Conservation (phyloP, 2,329 filamentous ascomycete species). For the Ceratocystis destructans region DNA sequence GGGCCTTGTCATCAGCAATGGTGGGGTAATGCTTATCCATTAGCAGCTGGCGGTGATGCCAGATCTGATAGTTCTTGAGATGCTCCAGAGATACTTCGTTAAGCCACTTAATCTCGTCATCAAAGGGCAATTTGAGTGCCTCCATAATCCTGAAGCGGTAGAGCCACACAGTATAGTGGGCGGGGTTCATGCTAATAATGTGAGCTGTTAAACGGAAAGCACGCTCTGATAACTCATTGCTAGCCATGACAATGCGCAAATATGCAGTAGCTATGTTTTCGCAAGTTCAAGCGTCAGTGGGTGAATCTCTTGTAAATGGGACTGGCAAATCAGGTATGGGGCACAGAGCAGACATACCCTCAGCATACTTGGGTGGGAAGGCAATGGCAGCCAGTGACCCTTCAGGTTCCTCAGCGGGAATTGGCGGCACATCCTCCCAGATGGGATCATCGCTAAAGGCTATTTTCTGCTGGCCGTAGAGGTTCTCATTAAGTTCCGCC, state of each 20-base stretch:
- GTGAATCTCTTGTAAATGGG: background rate
- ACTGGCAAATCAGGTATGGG: constrained; percentile 15
- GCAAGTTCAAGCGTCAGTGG: background rate
- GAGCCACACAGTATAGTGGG: constrained; percentile 97
- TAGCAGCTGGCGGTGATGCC: constrained; percentile 59
- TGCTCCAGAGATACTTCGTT: constrained; percentile 69
- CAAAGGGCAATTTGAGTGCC: constrained; percentile 48
- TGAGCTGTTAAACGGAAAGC: constrained; percentile 72
- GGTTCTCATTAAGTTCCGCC: constrained; percentile 36
- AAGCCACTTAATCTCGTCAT: constrained; percentile 70
- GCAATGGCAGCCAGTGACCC: constrained; percentile 82
- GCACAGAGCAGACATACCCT: constrained; percentile 36
- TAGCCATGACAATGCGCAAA: constrained; percentile 83
- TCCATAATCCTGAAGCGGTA: constrained; percentile 74
- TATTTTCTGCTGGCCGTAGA: constrained; percentile 39
- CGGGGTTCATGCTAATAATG: constrained; percentile 85
- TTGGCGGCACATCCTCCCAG: constrained; percentile 75
- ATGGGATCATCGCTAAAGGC: constrained; percentile 46
- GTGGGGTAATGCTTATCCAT: constrained; percentile 44
- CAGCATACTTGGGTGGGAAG: constrained; percentile 77
- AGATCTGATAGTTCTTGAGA: constrained; percentile 98
- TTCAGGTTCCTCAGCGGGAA: constrained; percentile 71
- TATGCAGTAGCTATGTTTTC: constrained; percentile 60
- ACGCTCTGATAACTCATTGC: constrained; percentile 67
- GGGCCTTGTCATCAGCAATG: constrained; percentile 45